A percentile compares a stretch with the other conserved stretches of the same genome.
Evolutionary conservation across 2,329 filamentous ascomycete species (phyloP).

Genomic region (Aspergillus felis): DNA sequence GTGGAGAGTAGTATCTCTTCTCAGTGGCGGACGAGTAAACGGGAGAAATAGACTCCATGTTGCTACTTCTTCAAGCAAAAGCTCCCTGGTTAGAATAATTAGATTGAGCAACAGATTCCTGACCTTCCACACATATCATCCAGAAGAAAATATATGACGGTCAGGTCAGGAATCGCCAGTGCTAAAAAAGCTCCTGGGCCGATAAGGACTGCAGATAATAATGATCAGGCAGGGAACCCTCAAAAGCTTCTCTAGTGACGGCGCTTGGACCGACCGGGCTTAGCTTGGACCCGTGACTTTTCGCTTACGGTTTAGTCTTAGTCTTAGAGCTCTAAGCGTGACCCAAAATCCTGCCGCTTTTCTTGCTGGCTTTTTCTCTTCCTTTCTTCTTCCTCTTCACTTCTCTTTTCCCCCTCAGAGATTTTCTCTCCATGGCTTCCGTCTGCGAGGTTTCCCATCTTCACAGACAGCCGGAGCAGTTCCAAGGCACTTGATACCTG

Average conservation of each 20-base stretch:
- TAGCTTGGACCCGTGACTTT: conserved; percentile 25
- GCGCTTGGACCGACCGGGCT: conserved; percentile 18
- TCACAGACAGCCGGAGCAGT: conserved; percentile 27
- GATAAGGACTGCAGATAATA: conserved; percentile 1
- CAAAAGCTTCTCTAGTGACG: conserved; percentile 2
- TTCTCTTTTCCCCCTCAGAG: conserved; percentile 11
- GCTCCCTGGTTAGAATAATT: neutral
- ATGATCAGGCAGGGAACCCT: neutral
- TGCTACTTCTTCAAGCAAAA: conserved; percentile 5
- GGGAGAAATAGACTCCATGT: conserved; percentile 38
- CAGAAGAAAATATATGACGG: neutral
- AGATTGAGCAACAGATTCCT: neutral
- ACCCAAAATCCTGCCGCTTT: conserved; percentile 21
- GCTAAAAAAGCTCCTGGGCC: neutral
- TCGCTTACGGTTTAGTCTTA: conserved; percentile 26
- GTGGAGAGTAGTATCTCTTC: conserved; percentile 87
- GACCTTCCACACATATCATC: conserved; percentile 5
- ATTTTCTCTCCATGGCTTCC: conserved; percentile 30
- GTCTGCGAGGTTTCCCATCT: conserved; percentile 32
- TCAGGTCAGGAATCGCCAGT: neutral
- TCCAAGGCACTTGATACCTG: conserved; percentile 14
- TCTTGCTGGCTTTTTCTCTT: conserved; percentile 16
- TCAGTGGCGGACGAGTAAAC: conserved; percentile 33
- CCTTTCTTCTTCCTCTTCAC: conserved; percentile 18
- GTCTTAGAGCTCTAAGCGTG: conserved; percentile 8